Evolutionary conservation across 2,329 filamentous ascomycete species (phyloP).

Genomic region (Nectriaceae sp.): DNA sequence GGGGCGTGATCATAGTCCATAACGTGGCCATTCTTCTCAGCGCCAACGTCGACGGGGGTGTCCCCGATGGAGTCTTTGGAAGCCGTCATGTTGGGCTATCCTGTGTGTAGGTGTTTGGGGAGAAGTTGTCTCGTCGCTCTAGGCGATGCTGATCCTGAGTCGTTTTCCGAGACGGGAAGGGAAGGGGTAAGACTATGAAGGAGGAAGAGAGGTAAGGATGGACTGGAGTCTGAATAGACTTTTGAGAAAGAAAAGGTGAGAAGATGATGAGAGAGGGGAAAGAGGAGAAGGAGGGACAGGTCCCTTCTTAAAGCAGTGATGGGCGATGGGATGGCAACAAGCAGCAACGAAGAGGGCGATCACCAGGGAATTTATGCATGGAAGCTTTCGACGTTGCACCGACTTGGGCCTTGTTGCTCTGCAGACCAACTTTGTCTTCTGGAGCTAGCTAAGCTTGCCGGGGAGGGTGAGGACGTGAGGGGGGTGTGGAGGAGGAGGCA

Average conservation of each 20-base stretch:
- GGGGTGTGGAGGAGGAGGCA: background rate
- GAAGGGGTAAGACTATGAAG: background rate
- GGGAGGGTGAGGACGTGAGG: background rate
- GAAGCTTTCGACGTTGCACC: background rate
- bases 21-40: background rate
- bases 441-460: background rate
- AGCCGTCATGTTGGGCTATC: background rate
- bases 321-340: background rate
- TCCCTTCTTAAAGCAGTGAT: background rate
- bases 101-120: background rate
- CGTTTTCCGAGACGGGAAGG: background rate
- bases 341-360: background rate
- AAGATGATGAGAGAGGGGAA: background rate
- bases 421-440: background rate
- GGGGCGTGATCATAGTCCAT: background rate
- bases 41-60: background rate
- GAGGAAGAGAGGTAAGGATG: background rate
- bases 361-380: background rate
- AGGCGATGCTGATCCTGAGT: background rate
- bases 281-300: background rate
- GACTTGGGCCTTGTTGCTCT: background rate
- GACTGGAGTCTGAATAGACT: background rate
- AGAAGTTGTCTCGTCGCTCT: background rate
- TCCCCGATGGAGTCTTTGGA: background rate
- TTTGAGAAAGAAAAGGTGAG: background rate